phyloP scores from a whole-genome alignment of 192 early-diverging fungal species.

The Coemansia interrupta region DNA sequence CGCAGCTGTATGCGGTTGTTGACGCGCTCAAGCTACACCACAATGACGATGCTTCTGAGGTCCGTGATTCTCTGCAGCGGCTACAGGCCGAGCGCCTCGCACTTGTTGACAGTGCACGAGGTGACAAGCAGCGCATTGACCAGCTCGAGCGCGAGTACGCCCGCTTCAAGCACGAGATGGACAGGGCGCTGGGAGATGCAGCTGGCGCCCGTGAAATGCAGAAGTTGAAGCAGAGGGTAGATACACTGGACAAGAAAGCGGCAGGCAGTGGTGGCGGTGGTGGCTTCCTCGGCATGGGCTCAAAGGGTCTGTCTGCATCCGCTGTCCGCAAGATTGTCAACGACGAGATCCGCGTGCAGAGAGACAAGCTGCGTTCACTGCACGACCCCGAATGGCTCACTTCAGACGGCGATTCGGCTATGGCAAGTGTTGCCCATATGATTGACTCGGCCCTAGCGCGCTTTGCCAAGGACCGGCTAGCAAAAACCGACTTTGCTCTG shows the following conservation, averaged over 20 bases:
- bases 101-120: conserved; percentile 23
- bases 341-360: conserved; percentile 39
- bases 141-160: conserved; percentile 40
- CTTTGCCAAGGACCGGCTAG: conserved; percentile 58
- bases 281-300: conserved; percentile 18
- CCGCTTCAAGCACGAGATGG: conserved; percentile 38
- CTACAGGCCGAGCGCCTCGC: conserved; percentile 37
- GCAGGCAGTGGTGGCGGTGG: conserved; percentile 14
- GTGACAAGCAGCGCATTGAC: conserved; percentile 47
- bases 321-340: conserved; percentile 36
- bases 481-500: conserved; percentile 68
- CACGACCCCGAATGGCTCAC: conserved; percentile 38
- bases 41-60: conserved; percentile 38
- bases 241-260: conserved; percentile 30
- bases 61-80: conserved; percentile 35
- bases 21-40: conserved; percentile 40
- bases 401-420: conserved; percentile 42
- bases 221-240: conserved; percentile 26
- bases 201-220: conserved; percentile 29
- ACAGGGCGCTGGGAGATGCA: conserved; percentile 11
- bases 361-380: conserved; percentile 31
- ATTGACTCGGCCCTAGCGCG: conserved; percentile 61
- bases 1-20: conserved; percentile 36
- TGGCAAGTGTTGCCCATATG: conserved; percentile 45
- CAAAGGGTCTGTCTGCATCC: conserved; percentile 12